Evolutionary conservation across 164 flowering plant species (phyloP), one percentile per base, ranked within the genome.

Genomic region (Vitis cinerea): DNA sequence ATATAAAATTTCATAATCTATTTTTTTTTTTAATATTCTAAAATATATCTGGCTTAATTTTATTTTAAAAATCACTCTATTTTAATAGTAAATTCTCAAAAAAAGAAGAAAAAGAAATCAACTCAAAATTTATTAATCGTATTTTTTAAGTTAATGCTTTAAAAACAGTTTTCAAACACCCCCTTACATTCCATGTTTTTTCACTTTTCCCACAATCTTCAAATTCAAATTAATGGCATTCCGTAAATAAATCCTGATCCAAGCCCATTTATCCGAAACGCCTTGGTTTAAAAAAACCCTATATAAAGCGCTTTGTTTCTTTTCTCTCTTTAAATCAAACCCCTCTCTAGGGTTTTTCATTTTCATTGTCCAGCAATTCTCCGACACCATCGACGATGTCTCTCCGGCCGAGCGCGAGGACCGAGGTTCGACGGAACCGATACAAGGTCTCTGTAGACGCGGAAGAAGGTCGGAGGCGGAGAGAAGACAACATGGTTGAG

Each of bases 391-490:
- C 12, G 14, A 74, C 62, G 57, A 87, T 86, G 91, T 83, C 89
- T 63, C 63, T 85, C 71, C 71, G 89, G 69, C 89, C 89, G 2
- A 85, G 47, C 75, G 81, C 82, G 8, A 81, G 84, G 71, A 77
- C 85, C 3, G 91, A 87, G 78, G 82, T 80, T 16, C 88, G 91
- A 55, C 84, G 87, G 71, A 84, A 78, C 79, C 68, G 84, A 44
- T 87, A 87, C 85, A 87, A 87, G 80, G 88, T 84, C 27, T 81
- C 84, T 44, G 91, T 87, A 48, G 91, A 87, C 55, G 91, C 91
- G 58, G 89, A 87, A 31, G 91, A 87, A 51, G 91, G 88, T 0
- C 84, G 91, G 58, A 61, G 89, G 62, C 71, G 91, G 63, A 71
- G 91, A 49, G 91, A 87, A 71, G 91, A 87, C 54, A 82, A 82